Percentiles rank a stretch among this genome's conserved stretches.
phyloP scores from a whole-genome alignment of 2,329 filamentous ascomycete species.

The Arthroderma sp. region DNA sequence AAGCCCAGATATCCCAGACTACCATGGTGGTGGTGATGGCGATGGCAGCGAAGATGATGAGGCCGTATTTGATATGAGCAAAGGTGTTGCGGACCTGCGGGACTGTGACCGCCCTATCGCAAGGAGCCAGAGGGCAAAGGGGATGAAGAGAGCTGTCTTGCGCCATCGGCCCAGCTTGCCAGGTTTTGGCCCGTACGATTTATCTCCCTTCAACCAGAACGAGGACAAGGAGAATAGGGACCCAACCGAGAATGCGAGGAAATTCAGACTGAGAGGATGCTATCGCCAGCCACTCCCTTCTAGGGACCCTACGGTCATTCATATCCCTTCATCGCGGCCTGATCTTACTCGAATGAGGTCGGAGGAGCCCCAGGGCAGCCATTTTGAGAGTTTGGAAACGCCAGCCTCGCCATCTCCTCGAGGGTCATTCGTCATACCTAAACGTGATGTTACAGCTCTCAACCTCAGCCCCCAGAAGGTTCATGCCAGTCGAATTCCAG shows the following conservation, averaged over 20 bases:
- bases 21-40: background rate
- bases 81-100: background rate
- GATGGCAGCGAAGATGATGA: background rate
- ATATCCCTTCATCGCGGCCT: background rate
- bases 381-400: background rate
- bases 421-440: background rate
- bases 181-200: background rate
- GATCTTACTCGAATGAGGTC: too few species aligned
- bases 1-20: slow-evolving; percentile 5
- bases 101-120: background rate
- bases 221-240: slow-evolving; percentile 2
- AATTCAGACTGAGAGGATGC: too few species aligned
- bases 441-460: background rate
- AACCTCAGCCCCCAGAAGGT: background rate
- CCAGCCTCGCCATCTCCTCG: background rate
- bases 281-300: background rate
- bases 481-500: background rate
- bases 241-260: background rate
- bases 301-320: background rate
- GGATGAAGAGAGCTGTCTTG: background rate
- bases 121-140: background rate
- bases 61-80: background rate
- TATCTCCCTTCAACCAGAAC: background rate
- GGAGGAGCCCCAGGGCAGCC: too few species aligned
- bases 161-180: background rate